Base-by-base conservation (phyloP, 1,284 basidiomycete species). In the Coniferiporia weirii region DNA sequence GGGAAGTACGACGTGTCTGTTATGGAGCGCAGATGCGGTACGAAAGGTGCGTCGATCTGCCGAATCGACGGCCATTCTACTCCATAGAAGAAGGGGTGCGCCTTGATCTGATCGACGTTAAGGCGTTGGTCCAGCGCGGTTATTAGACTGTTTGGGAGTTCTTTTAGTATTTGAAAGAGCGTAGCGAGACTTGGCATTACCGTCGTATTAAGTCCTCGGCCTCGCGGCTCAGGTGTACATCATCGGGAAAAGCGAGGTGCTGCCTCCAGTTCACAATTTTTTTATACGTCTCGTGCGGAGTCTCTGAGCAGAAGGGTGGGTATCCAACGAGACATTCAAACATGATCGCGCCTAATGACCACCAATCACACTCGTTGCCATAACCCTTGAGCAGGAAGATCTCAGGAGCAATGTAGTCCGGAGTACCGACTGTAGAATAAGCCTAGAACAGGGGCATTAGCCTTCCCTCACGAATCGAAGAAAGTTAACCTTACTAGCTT, bases 391-490 rank as follows among this genome's bases (percentile, higher is more conserved):
- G 90, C 70, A 96, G 76, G 80, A 99, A 99, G 70, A 99, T 97
- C 70, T 99, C 96, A 1, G 96, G 96, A 0, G 97, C 95, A 67
- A 99, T 99, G 80, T 99, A 99, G 74, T 99, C 96, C 0, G 97
- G 97, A 20, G 96, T 96, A 63, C 97, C 97, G 65, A 99, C 97
- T 27, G 96, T 99, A 1, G 95, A 98, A 72, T 95, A 99, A 1
- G 96, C 96, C 90, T 93, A 57, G 5, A 59, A 40, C n/a, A 44
- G 10, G 54, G 15, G 20, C n/a, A 47, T 59, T 40, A 48, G 15
- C 22, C 44, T 19, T 38, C 3, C 48, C 40, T 57, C 38, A 43
- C 49, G 38, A 12, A 34, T 17, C 40, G 50, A 44, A 50, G 32
- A 17, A 44, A 13, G 22, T 44, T 9, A 47, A 20, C 75, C 85